Evolutionary conservation across 441 rosid genomes (phyloP).

Genomic region (Adansonia madagascariensis): DNA sequence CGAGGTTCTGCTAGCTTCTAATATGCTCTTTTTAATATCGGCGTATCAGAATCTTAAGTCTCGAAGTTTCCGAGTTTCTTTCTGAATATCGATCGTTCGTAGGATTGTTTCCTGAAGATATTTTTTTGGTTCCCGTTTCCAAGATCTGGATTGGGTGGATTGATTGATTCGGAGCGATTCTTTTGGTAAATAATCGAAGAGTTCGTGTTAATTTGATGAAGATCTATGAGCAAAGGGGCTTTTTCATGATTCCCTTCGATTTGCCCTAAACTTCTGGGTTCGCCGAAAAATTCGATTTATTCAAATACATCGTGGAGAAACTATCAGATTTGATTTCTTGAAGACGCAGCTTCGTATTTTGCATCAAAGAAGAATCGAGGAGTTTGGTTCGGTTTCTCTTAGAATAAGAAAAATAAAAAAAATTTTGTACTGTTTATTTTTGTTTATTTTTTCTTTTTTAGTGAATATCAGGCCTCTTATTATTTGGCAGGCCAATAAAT

Average conservation of each 20-base stretch:
- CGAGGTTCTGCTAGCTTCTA: not conserved
- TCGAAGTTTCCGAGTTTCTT: not conserved
- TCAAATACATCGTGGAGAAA: not conserved
- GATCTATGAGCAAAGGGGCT: not conserved
- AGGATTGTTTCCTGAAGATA: not conserved
- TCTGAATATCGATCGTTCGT: not conserved
- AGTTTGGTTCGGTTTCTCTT: conserved; percentile 28
- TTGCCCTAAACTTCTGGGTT: not conserved
- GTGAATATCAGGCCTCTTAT: conserved; percentile 45
- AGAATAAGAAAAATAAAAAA: conserved; percentile 27
- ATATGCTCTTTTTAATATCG: not conserved
- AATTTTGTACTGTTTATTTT: conserved; percentile 34
- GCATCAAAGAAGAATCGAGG: conserved; percentile 18
- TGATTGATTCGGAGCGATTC: not conserved
- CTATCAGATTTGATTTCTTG: not conserved
- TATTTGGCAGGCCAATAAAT: conserved; percentile 22
- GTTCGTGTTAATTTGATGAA: conserved; percentile 18
- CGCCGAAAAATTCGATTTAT: not conserved
- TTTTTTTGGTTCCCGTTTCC: not conserved
- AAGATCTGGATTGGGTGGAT: conserved; percentile 9
- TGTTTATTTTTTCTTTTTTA: conserved; percentile 25
- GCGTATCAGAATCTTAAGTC: not conserved
- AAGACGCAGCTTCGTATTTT: conserved; percentile 3
- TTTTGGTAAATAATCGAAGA: conserved; percentile 9
- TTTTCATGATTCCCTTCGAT: not conserved